Percentiles rank a stretch among this genome's conserved stretches.
Evolutionary conservation across 306 rosid genomes (phyloP).

Genomic region (Quercus gilva): DNA sequence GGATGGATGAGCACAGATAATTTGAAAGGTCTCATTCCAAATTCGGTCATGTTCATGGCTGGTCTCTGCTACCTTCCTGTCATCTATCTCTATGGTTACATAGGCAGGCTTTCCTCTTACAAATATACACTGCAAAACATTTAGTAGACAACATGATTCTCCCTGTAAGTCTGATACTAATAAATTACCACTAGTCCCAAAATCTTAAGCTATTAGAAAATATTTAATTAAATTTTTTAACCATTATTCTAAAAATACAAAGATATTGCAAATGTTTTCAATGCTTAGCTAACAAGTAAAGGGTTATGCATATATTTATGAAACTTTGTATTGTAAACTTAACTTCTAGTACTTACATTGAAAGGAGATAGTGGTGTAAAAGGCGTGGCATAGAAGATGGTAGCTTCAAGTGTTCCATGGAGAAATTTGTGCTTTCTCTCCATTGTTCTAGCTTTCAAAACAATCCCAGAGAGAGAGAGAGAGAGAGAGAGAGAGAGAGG

Average conservation of each 20-base stretch:
- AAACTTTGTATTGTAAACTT: not conserved
- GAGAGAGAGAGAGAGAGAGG: conserved; percentile 4
- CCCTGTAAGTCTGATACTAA: not conserved
- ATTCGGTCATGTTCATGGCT: conserved; percentile 56
- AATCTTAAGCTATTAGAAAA: too few species aligned
- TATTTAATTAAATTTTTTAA: too few species aligned
- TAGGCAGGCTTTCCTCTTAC: conserved; percentile 61
- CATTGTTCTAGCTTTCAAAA: conserved; percentile 39
- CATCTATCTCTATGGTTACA: conserved; percentile 65
- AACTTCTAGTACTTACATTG: conserved; percentile 44
- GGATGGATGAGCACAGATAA: conserved; percentile 70
- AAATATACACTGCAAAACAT: conserved; percentile 52
- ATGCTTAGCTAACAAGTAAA: too few species aligned
- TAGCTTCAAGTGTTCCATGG: conserved; percentile 93
- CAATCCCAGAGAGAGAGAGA: not conserved
- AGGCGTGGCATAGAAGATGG: conserved; percentile 81
- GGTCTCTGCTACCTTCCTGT: conserved; percentile 59
- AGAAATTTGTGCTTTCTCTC: conserved; percentile 51
- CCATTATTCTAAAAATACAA: too few species aligned
- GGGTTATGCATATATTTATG: too few species aligned
- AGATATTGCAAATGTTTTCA: not conserved
- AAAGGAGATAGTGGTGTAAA: conserved; percentile 60
- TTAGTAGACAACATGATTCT: not conserved
- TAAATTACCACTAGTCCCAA: too few species aligned
- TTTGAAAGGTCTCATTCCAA: conserved; percentile 90